Evolutionary conservation across 2,329 filamentous ascomycete species (phyloP).

Genomic region (Diaporthe destruens): DNA sequence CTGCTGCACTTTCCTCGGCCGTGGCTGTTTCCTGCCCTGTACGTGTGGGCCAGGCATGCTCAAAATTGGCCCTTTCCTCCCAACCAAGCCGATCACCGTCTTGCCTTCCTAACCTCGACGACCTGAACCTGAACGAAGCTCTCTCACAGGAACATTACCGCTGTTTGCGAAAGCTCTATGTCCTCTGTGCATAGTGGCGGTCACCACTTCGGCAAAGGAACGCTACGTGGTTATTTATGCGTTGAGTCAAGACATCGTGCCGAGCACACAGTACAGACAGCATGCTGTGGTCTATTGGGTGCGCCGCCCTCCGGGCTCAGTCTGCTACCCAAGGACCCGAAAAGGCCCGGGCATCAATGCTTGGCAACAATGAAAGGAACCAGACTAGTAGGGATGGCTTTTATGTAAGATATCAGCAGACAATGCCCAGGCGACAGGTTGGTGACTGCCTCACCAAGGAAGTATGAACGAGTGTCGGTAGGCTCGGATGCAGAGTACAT

Average conservation of each 20-base stretch:
- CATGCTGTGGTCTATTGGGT: background rate
- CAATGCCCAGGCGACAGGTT: background rate
- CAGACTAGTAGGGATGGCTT: constrained; percentile 22
- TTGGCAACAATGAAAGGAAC: constrained; percentile 20
- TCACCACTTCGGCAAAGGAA: too few relatives aligned
- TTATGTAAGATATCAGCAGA: background rate
- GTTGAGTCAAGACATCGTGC: background rate
- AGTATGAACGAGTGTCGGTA: background rate
- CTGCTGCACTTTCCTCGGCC: background rate
- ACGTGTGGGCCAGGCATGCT: background rate
- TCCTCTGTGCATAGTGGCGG: background rate
- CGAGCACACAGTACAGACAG: background rate
- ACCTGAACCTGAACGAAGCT: background rate
- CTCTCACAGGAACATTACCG: background rate
- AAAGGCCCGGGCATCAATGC: constrained; percentile 7
- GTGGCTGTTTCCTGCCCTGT: background rate
- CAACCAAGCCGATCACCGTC: background rate
- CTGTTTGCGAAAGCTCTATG: background rate
- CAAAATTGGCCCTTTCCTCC: background rate
- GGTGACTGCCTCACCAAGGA: background rate
- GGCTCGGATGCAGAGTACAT: background rate
- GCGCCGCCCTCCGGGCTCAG: background rate
- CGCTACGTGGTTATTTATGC: background rate
- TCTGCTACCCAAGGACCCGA: constrained; percentile 17
- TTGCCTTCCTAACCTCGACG: background rate